phyloP scores from a whole-genome alignment of 441 rosid species.

The Brassica hybrid region DNA sequence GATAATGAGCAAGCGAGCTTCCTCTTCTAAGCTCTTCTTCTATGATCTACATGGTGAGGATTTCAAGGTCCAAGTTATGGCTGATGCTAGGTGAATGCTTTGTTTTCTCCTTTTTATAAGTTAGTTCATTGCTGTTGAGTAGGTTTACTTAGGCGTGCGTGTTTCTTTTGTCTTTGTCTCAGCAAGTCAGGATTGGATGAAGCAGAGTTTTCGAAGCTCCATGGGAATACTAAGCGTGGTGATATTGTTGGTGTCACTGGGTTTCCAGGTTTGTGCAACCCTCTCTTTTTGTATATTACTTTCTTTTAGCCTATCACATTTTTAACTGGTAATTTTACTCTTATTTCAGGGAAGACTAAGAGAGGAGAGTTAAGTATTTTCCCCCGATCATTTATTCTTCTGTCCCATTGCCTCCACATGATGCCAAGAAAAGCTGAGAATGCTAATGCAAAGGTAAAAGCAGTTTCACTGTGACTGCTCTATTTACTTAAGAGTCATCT shows the following conservation, averaged over 20 bases:
- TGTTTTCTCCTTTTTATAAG: background rate
- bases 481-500: slow-evolving; percentile 21
- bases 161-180: slow-evolving; percentile 35
- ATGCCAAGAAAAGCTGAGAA: slow-evolving; percentile 68
- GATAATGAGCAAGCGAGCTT: slow-evolving; percentile 83
- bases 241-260: slow-evolving; percentile 89
- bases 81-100: slow-evolving; percentile 70
- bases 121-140: background rate
- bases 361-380: slow-evolving; percentile 92
- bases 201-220: slow-evolving; percentile 67
- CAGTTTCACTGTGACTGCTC: background rate
- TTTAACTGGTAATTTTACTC: background rate
- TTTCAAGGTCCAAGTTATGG: slow-evolving; percentile 84
- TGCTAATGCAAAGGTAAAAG: slow-evolving; percentile 43
- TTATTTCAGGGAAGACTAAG: slow-evolving; percentile 73
- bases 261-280: slow-evolving; percentile 70
- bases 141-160: background rate
- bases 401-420: slow-evolving; percentile 95
- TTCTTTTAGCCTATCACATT: background rate
- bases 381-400: slow-evolving; percentile 57
- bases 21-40: slow-evolving; percentile 82
- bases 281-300: background rate
- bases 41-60: slow-evolving; percentile 76
- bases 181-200: slow-evolving; percentile 81
- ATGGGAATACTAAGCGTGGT: slow-evolving; percentile 79